These are phyloP conservation scores for Kluyveromyces marxianus DNA, from an alignment of 1,139 yeast species.

Conservation along the genomic window DNA sequence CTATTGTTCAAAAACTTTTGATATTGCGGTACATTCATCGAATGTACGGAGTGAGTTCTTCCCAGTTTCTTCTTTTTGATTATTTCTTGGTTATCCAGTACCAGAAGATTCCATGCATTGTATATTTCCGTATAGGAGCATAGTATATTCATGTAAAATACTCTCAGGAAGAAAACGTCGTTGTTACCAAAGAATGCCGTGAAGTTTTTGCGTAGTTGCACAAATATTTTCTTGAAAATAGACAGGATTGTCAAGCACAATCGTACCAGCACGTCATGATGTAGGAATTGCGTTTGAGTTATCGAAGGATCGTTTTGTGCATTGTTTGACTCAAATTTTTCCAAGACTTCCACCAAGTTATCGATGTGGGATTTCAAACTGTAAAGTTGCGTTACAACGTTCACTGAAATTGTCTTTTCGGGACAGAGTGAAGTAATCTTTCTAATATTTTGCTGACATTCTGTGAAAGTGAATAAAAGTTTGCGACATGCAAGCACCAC, in stretches of 20 bases:
- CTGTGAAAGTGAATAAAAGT: conserved; percentile 54
- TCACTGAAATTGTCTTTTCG: conserved; percentile 54
- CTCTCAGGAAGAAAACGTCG: conserved; percentile 64
- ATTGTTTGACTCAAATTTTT: conserved; percentile 43
- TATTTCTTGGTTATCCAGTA: conserved; percentile 30
- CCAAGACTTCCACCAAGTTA: conserved; percentile 50
- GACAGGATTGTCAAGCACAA: conserved; percentile 34
- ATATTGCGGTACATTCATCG: conserved; percentile 3
- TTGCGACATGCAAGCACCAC: conserved; percentile 49
- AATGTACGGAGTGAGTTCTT: conserved; percentile 11
- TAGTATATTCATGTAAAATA: conserved; percentile 62
- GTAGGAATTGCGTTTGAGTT: conserved; percentile 9
- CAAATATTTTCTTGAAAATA: conserved; percentile 45
- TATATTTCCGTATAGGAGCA: conserved; percentile 71
- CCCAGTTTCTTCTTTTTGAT: conserved; percentile 11
- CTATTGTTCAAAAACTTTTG: conserved; percentile 6
- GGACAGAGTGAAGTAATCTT: conserved; percentile 60
- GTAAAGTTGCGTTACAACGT: conserved; percentile 48
- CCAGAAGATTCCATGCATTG: conserved; percentile 58
- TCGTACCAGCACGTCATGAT: conserved; percentile 32
- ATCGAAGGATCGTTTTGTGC: conserved; percentile 17
- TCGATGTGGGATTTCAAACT: conserved; percentile 55
- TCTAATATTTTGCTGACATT: conserved; percentile 60
- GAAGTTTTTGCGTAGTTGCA: conserved; percentile 42
- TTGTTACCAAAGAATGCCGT: conserved; percentile 44